Conservation (phyloP, 305 asterid species). For the Lippia alba region DNA sequence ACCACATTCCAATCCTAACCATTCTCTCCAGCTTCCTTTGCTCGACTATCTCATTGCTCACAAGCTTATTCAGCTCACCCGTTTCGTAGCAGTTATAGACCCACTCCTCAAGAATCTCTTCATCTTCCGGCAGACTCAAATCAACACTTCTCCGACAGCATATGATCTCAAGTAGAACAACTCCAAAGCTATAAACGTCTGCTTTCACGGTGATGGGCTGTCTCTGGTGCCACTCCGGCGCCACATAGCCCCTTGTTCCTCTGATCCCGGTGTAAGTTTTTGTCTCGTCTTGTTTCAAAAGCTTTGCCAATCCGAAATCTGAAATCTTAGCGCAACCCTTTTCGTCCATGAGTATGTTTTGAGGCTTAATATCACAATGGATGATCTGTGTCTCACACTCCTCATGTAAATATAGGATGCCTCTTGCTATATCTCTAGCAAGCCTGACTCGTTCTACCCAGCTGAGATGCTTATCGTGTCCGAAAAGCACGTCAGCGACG, state of each 20-base stretch:
- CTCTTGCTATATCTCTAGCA: constrained; percentile 52
- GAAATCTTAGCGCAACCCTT: constrained; percentile 46
- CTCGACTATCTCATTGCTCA: constrained; percentile 24
- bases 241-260: constrained; percentile 62
- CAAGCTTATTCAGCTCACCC: constrained; percentile 38
- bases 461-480: constrained; percentile 1
- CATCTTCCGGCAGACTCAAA: not conserved
- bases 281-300: constrained; percentile 50
- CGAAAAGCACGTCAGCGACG: constrained; percentile 41
- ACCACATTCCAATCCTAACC: constrained; percentile 44
- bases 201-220: constrained; percentile 55
- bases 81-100: constrained; percentile 39
- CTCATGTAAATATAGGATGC: constrained; percentile 56
- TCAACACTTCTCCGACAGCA: constrained; percentile 40
- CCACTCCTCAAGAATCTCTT: constrained; percentile 54
- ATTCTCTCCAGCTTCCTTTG: constrained; percentile 33
- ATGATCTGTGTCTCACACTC: constrained; percentile 60
- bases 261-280: constrained; percentile 47
- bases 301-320: constrained; percentile 62
- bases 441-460: constrained; percentile 47
- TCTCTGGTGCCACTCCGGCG: constrained; percentile 56
- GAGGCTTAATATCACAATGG: constrained; percentile 60
- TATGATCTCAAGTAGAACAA: constrained; percentile 51
- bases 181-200: constrained; percentile 58
- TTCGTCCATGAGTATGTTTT: constrained; percentile 58